Evolutionary conservation across 177 flowering plant genomes (phyloP), one percentile per base, ranked within the genome.

Genomic region (Vitis hybrid): DNA sequence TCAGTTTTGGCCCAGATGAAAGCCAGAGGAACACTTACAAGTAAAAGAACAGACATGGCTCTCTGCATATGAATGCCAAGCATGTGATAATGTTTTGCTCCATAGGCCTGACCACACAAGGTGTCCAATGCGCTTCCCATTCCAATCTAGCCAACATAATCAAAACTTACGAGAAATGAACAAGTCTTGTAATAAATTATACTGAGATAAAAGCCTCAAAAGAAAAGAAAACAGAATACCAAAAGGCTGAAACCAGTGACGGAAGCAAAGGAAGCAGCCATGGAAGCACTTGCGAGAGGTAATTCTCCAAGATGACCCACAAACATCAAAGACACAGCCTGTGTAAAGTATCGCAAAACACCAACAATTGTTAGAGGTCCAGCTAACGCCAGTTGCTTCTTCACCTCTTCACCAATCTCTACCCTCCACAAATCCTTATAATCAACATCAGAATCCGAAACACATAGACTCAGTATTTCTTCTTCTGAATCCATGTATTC

Each of bases 261-360:
- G 2, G 76, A 15, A 4, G 82, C 84, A 61, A 83, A 83, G 11
- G 86, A 81, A 65, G 81, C 76, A 67, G 84, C 84, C 65, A 83
- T 63, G 14, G 86, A 80, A 65, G 86, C 81, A 63, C 76, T 76
- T 53, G 86, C 74, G 10, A 83, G 81, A 55, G 82, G 58, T 14
- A 83, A 54, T 24, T 79, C 76, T 1, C 86, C 86, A 15, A 83
- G 86, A 73, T 83, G 86, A 49, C 86, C 84, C 54, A 83, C 86
- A 63, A 83, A 80, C 84, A 81, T 81, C 3, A 81, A 74, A 9
- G 86, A 81, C 11, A 83, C 77, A 53, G 81, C 9, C 63, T 83
- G 84, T 48, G 78, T 24, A 12, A 21, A 70, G 35, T 50, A 76
- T 32, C 66, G 78, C 11, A 78, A 64, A 0, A 83, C 10, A 64